Conservation (phyloP, 2,329 filamentous ascomycete genomes). For the Neospermospora avenae region DNA sequence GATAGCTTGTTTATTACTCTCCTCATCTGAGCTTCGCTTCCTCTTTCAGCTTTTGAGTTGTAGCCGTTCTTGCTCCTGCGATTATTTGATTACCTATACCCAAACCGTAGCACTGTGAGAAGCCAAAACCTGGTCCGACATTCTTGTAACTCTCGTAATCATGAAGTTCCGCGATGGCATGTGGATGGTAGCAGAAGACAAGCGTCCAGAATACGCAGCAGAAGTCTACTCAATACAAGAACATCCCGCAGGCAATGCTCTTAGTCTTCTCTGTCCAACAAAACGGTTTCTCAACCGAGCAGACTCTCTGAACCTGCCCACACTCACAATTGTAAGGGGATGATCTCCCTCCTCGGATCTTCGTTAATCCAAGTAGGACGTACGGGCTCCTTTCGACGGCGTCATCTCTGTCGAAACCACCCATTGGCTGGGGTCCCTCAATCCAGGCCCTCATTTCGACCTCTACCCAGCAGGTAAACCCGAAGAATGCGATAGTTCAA, state of each 20-base stretch:
- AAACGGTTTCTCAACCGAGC: slow-evolving; percentile 51
- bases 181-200: slow-evolving; percentile 62
- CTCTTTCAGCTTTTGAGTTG: too few relatives aligned
- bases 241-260: slow-evolving; percentile 42
- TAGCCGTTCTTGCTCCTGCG: not conserved
- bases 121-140: not conserved
- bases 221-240: slow-evolving; percentile 53
- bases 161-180: slow-evolving; percentile 66
- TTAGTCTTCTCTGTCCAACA: slow-evolving; percentile 56
- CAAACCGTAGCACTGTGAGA: not conserved
- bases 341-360: not conserved
- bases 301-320: slow-evolving; percentile 54
- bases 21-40: too few relatives aligned
- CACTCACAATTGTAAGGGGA: slow-evolving; percentile 46
- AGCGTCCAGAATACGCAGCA: slow-evolving; percentile 63
- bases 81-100: not conserved
- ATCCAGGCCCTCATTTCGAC: slow-evolving; percentile 54
- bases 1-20: too few relatives aligned
- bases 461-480: slow-evolving; percentile 53
- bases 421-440: slow-evolving; percentile 53
- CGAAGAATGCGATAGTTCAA: slow-evolving; percentile 34
- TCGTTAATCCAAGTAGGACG: slow-evolving; percentile 39
- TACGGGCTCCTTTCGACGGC: slow-evolving; percentile 55
- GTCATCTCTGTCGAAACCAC: slow-evolving; percentile 58
- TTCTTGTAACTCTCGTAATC: slow-evolving; percentile 6